Conservation (phyloP, 495 filamentous ascomycete species). For the Trichoderma parareesei region DNA sequence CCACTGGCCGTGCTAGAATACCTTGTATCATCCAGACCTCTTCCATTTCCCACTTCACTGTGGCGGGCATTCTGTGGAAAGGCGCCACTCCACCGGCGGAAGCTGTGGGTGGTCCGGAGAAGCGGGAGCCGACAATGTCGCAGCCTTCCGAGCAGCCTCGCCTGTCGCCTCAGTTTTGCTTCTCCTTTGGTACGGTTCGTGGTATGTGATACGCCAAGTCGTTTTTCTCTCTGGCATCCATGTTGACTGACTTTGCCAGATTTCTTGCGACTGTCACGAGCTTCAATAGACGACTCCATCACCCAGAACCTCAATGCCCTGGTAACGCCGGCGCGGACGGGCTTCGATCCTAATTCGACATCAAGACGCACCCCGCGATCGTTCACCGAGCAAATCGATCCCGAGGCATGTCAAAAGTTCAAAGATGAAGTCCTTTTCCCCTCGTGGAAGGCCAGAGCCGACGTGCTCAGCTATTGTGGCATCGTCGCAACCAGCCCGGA, state of each 20-base stretch:
- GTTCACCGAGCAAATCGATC: constrained; percentile 46
- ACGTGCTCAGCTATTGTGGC: constrained; percentile 84
- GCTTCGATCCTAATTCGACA: constrained; percentile 79
- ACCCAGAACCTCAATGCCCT: constrained; percentile 89
- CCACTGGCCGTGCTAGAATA: background rate
- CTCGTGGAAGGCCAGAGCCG: constrained; percentile 77
- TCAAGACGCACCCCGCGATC: constrained; percentile 43
- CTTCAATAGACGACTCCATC: constrained; percentile 86
- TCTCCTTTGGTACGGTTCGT: constrained; percentile 75
- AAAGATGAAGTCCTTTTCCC: constrained; percentile 75
- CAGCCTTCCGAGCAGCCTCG: constrained; percentile 49
- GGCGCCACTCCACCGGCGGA: constrained; percentile 17
- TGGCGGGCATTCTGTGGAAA: constrained; percentile 45
- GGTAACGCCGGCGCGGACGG: constrained; percentile 58
- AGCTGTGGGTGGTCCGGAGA: constrained; percentile 14
- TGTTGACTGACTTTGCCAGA: constrained; percentile 43
- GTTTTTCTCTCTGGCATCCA: background rate
- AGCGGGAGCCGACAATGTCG: constrained; percentile 47
- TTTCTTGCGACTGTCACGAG: constrained; percentile 83
- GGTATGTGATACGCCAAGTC: constrained; percentile 40
- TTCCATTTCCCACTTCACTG: constrained; percentile 5
- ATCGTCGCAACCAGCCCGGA: constrained; percentile 81
- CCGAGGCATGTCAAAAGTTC: constrained; percentile 58
- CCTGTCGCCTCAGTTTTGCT: constrained; percentile 87
- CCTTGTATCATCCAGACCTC: background rate